phyloP scores from a whole-genome alignment of 768 basidiomycete genomes.

The Hypsizygus marmoreus region DNA sequence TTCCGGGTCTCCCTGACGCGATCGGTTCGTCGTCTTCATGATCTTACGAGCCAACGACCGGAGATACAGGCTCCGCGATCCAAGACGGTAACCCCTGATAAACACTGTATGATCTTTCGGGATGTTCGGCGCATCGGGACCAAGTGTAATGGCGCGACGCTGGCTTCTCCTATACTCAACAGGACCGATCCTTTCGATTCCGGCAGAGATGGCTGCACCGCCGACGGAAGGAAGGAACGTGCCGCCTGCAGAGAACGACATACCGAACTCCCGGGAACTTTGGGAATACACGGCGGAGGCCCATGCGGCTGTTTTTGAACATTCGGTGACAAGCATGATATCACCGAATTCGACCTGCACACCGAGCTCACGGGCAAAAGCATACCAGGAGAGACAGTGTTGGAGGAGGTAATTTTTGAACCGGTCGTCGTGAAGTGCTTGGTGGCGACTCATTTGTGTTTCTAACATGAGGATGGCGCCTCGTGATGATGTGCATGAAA shows the following conservation, averaged over 20 bases:
- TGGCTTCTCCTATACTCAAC: conserved; percentile 11
- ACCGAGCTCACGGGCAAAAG: conserved; percentile 8
- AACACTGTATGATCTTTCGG: conserved; percentile 17
- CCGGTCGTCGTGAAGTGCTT: conserved; percentile 5
- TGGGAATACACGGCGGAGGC: conserved; percentile 19
- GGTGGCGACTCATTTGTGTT: conserved; percentile 10
- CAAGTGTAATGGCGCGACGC: not conserved
- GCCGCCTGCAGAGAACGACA: conserved; percentile 12
- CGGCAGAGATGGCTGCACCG: conserved; percentile 1
- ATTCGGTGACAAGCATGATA: conserved; percentile 18
- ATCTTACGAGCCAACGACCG: conserved; percentile 5
- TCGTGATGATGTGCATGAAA: conserved; percentile 13
- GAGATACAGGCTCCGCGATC: conserved; percentile 2
- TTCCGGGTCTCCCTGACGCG: not conserved
- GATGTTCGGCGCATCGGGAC: not conserved
- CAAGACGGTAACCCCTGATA: conserved; percentile 16
- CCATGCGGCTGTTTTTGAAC: conserved; percentile 20
- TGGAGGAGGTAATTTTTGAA: conserved; percentile 9
- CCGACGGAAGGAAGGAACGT: not conserved
- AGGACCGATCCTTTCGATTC: conserved; percentile 6
- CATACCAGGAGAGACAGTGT: conserved; percentile 16
- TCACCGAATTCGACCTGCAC: conserved; percentile 15
- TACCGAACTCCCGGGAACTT: conserved; percentile 11
- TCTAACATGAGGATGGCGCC: conserved; percentile 17
- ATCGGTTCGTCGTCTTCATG: not conserved